These are phyloP conservation scores for Microglena sp. DNA, from an alignment of 139 green algal genomes.

Conservation along the genomic window DNA sequence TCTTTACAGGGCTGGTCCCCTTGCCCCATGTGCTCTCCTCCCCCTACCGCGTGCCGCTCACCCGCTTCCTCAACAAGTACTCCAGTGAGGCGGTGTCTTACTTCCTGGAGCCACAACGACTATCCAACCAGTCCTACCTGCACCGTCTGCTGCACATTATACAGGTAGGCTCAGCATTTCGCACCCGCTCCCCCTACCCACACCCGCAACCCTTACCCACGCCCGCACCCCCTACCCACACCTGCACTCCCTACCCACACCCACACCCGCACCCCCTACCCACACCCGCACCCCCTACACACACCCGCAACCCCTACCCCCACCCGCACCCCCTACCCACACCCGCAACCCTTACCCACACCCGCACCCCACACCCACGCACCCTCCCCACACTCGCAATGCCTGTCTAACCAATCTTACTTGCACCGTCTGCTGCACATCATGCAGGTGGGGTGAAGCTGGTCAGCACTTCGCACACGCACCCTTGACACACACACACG, in stretches of 20 bases:
- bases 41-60: conserved; percentile 73
- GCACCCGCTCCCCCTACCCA: too few relatives aligned
- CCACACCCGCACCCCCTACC: too few relatives aligned
- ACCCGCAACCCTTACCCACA: neutral
- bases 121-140: conserved; percentile 63
- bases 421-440: conserved; percentile 77
- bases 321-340: neutral
- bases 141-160: conserved; percentile 76
- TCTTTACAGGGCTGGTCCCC: neutral
- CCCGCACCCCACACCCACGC: neutral
- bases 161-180: conserved; percentile 73
- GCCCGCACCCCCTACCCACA: too few relatives aligned
- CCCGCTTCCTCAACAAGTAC: conserved; percentile 40
- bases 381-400: conserved; percentile 51
- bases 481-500: too few relatives aligned
- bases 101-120: conserved; percentile 52
- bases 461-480: conserved; percentile 72
- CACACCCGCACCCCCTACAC: too few relatives aligned
- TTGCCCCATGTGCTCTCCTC: conserved; percentile 49
- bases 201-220: too few relatives aligned
- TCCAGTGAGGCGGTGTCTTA: conserved; percentile 53
- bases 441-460: too few relatives aligned
- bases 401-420: conserved; percentile 56
- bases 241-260: too few relatives aligned
- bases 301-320: too few relatives aligned